Evolutionary conservation across 2,329 filamentous ascomycete genomes (phyloP).

Genomic region (Aspergillus pseudoglaucus): DNA sequence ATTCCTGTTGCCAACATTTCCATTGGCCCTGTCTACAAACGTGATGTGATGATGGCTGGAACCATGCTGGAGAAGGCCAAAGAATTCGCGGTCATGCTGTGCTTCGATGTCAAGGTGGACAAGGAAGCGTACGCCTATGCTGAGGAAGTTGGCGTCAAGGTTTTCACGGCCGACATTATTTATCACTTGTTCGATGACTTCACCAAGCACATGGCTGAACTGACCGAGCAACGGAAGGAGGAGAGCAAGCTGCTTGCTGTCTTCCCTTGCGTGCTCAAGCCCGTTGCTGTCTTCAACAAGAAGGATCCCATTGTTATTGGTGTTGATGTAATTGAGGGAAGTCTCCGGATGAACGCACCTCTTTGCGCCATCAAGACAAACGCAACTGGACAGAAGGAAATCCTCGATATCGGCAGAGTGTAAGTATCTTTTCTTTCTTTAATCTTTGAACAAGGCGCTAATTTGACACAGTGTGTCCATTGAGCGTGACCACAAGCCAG

Average conservation of each 20-base stretch:
- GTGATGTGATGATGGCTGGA: conserved; percentile 88
- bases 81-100: conserved; percentile 97
- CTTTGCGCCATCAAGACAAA: conserved; percentile 82
- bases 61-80: conserved; percentile 94
- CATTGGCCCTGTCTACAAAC: conserved; percentile 95
- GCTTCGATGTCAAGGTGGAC: conserved; percentile 98
- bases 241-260: conserved; percentile 92
- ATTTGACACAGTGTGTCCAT: conserved; percentile 67
- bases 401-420: conserved; percentile 85
- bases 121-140: conserved; percentile 90
- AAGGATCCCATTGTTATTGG: conserved; percentile 90
- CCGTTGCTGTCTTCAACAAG: conserved; percentile 98
- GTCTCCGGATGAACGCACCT: conserved; percentile 78
- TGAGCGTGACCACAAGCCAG: conserved; percentile 94
- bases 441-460: conserved; percentile 13
- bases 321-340: conserved; percentile 90
- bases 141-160: conserved; percentile 89
- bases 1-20: conserved; percentile 96
- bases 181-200: conserved; percentile 98
- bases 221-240: conserved; percentile 88
- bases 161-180: conserved; percentile 98
- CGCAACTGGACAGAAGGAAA: conserved; percentile 73
- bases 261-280: conserved; percentile 86
- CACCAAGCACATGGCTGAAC: conserved; percentile 84
- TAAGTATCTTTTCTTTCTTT: conserved; percentile 47